phyloP scores from a whole-genome alignment of 164 flowering plant genomes.

The Dillenia turbinata region DNA sequence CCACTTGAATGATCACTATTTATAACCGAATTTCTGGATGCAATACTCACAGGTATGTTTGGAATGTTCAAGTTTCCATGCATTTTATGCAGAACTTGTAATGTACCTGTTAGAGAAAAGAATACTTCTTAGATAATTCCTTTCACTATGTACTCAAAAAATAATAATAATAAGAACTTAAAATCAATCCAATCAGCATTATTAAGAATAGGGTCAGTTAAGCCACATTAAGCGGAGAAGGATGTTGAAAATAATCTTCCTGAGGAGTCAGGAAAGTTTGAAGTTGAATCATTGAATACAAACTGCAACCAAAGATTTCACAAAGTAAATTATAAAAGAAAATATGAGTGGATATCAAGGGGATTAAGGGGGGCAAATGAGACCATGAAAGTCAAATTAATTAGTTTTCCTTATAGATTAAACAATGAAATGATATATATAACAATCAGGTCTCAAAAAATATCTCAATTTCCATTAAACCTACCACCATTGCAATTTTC shows the following conservation, averaged over 20 bases:
- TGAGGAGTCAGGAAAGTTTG: constrained; percentile 32
- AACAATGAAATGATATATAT: no score
- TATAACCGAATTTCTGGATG: constrained; percentile 30
- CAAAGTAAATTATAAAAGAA: neutral
- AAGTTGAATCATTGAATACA: constrained; percentile 26
- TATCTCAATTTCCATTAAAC: no score
- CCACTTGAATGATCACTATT: constrained; percentile 25
- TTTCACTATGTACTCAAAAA: neutral
- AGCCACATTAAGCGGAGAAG: constrained; percentile 37
- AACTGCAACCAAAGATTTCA: constrained; percentile 24
- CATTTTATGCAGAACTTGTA: constrained; percentile 19
- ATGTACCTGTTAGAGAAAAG: constrained; percentile 14
- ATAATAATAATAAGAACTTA: neutral
- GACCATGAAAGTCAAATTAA: no score
- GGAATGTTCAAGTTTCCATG: constrained; percentile 30
- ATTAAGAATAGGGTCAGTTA: constrained; percentile 31
- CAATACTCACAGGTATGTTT: constrained; percentile 26
- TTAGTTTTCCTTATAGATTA: no score
- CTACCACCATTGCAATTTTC: no score
- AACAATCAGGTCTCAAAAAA: no score
- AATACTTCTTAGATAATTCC: neutral
- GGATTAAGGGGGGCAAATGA: no score
- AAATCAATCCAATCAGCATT: constrained; percentile 24
- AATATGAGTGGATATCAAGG: neutral
- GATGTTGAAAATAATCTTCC: constrained; percentile 29